Evolutionary conservation across 2,329 filamentous ascomycete species (phyloP), one percentile per base, ranked within the genome.

Genomic region (Aspergillus sergii): DNA sequence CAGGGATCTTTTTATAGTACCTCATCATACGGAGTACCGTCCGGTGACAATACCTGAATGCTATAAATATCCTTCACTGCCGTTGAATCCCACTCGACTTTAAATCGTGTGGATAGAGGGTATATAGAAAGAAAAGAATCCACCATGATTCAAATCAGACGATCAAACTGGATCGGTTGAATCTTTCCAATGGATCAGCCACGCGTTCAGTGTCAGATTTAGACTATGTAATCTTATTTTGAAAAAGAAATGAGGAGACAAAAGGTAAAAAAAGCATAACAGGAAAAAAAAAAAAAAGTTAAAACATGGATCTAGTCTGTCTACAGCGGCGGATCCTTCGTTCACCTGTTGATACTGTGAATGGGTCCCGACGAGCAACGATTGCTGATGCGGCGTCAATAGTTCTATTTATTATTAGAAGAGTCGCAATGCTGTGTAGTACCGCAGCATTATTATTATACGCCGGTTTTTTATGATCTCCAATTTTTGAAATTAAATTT

Each of bases 341-440:
- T 30, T 32, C n/a, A 30, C 26, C 11, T 51, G 46, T 50, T 50
- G 21, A 23, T 26, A 21, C 36, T 41, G 23, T 36, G 32, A 45
- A 43, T 43, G 58, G 51, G 59, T 39, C 57, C 23, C 34, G 55
- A 57, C 45, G 23, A 53, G 59, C 58, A 46, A 43, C 45, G 48
- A 51, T 16, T 51, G 45, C 57, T 58, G 56, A 55, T 53, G 60
- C 62, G 62, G 62, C 59, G 62, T 64, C 62, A 60, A 64, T 64
- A 61, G 61, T 63, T 43, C 23, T 39, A 54, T 51, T 50, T 59
- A 59, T 59, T 59, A 59, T 59, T 59, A 59, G 57, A 48, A 59
- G 57, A 57, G 34, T 41, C 21, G 36, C 26, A 57, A 43, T 26
- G 16, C 46, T 50, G 54, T 57, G 54, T 57, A 43, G 53, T 23